Evolutionary conservation across 306 rosid species (phyloP).

Genomic region (Cicer arietinum): DNA sequence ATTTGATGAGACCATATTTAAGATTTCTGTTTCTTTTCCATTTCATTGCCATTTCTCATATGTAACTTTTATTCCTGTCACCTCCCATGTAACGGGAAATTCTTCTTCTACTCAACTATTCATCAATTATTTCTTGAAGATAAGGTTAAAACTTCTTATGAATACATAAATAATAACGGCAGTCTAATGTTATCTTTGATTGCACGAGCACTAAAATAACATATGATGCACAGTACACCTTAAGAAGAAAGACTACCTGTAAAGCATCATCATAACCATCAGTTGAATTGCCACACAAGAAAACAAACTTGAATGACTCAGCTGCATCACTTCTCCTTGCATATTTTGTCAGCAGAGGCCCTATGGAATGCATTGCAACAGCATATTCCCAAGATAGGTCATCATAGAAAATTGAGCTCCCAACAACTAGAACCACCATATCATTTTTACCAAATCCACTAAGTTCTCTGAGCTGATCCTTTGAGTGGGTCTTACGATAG

Average conservation of each 20-base stretch:
- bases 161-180: constrained; percentile 11
- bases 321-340: constrained; percentile 72
- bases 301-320: constrained; percentile 79
- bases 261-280: constrained; percentile 77
- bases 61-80: constrained; percentile 1
- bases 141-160: constrained; percentile 29
- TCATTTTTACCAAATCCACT: constrained; percentile 69
- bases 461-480: constrained; percentile 64
- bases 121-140: constrained; percentile 30
- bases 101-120: constrained; percentile 19
- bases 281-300: constrained; percentile 83
- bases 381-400: constrained; percentile 89
- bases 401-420: constrained; percentile 78
- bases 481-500: constrained; percentile 68
- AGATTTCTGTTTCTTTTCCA: constrained; percentile 20
- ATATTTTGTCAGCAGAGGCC: constrained; percentile 79
- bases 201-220: constrained; percentile 30
- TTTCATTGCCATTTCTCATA: neutral
- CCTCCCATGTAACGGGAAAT: constrained; percentile 7
- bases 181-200: constrained; percentile 22
- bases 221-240: constrained; percentile 30
- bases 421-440: constrained; percentile 79
- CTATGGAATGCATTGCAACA: constrained; percentile 90
- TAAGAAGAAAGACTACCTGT: constrained; percentile 63
- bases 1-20: constrained; percentile 35